Conservation (phyloP, 257 asterid genomes). For the Cruciata laevipes region DNA sequence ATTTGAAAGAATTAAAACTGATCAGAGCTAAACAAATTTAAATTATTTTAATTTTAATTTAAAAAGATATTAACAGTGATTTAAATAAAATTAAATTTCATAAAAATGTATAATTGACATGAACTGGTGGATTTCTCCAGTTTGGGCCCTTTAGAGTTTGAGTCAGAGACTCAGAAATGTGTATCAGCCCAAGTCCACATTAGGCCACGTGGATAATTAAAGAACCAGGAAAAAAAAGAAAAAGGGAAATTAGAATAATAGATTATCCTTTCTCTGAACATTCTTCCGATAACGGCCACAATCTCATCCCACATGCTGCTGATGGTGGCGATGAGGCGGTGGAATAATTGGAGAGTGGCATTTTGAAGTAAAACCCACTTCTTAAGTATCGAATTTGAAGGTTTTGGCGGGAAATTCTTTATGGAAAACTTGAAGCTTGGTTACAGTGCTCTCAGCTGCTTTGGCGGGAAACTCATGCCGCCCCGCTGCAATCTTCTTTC, state of each 20-base stretch:
- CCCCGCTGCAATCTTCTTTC: neutral
- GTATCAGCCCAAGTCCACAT: neutral
- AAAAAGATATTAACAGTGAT: no score
- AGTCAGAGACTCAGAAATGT: neutral
- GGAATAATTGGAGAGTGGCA: neutral
- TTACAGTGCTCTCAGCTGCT: slow-evolving; percentile 1
- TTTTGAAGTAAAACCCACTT: neutral
- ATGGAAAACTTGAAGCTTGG: slow-evolving; percentile 1
- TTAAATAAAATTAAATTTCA: no score
- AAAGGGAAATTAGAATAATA: neutral
- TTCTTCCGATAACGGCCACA: neutral
- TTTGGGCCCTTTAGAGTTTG: neutral
- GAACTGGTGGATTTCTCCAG: no score
- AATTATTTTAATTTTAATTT: no score
- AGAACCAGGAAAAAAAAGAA: neutral
- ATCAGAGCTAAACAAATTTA: no score
- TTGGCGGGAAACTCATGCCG: slow-evolving; percentile 7
- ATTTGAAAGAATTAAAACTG: no score
- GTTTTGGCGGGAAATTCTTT: neutral
- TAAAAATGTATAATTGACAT: no score
- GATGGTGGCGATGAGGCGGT: neutral
- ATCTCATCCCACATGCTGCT: neutral
- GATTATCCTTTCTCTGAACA: neutral
- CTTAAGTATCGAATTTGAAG: neutral
- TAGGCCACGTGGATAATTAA: neutral